Evolutionary conservation across 805 yeast species (phyloP), one percentile per base, ranked within the genome.

Genomic region (Groenewaldozyma tartarivorans): DNA sequence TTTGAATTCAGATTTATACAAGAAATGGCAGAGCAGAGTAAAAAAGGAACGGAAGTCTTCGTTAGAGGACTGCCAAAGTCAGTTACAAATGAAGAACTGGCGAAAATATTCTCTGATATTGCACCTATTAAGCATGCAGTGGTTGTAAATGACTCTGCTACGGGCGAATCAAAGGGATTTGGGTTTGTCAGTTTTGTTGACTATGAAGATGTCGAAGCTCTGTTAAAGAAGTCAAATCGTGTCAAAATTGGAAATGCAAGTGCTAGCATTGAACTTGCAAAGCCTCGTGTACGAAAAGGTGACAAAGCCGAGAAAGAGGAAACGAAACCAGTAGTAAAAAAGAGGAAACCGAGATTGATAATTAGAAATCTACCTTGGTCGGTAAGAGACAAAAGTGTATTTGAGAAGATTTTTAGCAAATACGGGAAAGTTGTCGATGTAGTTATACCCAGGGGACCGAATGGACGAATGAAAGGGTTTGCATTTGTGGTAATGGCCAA

Each of bases 361-460:
- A 70, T 92, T 30, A 74, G 98, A 56, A 92, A 92, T 58, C 72
- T 92, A 61, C 98, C 98, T 9, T 92, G 98, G 98, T 80, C 95
- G 13, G 79, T 92, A 35, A 77, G 90, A 56, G 77, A 80, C 45
- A 80, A 94, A 3, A 75, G 75, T 3, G 77, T 74, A 41, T 68
- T 92, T 53, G 78, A 73, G 54, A 78, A 78, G 51, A 55, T 77
- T 5, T 92, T 92, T 56, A 63, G 71, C 43, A 77, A 76, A 54
- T 92, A 66, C 57, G 98, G 98, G 39, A 79, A 82, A 21, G 95
- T 92, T 27, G 76, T 75, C 20, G 95, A 87, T 55, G 94, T 90
- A 0, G 76, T 77, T 50, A 85, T 92, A 50, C 98, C 98, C 36
- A 76, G 84, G 54, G 85, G 83, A 55, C 71, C 74, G 36, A 94